A percentile compares a stretch with the other conserved stretches of the same genome.
Conservation (phyloP, 2,329 filamentous ascomycete species). For the Biscogniauxia marginata region DNA sequence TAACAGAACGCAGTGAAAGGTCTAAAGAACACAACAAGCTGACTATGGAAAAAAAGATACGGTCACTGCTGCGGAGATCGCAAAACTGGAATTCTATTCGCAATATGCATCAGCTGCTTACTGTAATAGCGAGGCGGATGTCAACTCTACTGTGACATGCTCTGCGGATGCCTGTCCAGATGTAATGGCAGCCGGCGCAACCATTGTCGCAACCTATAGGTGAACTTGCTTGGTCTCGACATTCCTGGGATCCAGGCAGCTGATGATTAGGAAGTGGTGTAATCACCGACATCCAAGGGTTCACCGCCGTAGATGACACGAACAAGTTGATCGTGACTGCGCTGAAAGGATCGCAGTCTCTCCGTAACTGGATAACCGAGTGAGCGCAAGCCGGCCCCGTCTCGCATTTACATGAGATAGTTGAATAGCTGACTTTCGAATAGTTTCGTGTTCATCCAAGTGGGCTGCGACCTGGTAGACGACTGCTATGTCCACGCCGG, state of each 20-base stretch:
- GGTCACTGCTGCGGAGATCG: slow-evolving; percentile 34
- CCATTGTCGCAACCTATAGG: slow-evolving; percentile 38
- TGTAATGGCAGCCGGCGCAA: slow-evolving; percentile 43
- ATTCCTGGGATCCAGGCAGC: slow-evolving; percentile 2
- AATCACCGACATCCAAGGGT: slow-evolving; percentile 47
- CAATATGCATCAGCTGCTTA: slow-evolving; percentile 53
- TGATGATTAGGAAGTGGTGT: slow-evolving; percentile 34
- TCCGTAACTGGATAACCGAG: slow-evolving; percentile 63
- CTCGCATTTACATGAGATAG: not conserved
- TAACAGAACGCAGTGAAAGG: not conserved
- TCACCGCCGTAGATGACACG: slow-evolving; percentile 49
- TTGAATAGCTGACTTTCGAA: slow-evolving; percentile 1
- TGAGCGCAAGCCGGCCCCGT: slow-evolving; percentile 15
- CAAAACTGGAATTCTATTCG: slow-evolving; percentile 46
- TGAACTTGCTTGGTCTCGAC: not conserved
- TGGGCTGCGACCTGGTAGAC: slow-evolving; percentile 36
- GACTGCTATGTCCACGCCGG: slow-evolving; percentile 56
- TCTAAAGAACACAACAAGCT: slow-evolving; percentile 2
- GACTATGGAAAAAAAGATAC: slow-evolving; percentile 9
- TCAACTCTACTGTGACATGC: slow-evolving; percentile 44
- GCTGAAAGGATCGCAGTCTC: slow-evolving; percentile 56
- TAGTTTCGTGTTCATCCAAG: slow-evolving; percentile 41
- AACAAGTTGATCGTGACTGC: slow-evolving; percentile 57
- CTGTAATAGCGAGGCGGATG: slow-evolving; percentile 47
- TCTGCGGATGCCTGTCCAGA: slow-evolving; percentile 41